Evolutionary conservation across 225 moss, liverwort and hornwort species (phyloP).

Genomic region (Asterella californica): DNA sequence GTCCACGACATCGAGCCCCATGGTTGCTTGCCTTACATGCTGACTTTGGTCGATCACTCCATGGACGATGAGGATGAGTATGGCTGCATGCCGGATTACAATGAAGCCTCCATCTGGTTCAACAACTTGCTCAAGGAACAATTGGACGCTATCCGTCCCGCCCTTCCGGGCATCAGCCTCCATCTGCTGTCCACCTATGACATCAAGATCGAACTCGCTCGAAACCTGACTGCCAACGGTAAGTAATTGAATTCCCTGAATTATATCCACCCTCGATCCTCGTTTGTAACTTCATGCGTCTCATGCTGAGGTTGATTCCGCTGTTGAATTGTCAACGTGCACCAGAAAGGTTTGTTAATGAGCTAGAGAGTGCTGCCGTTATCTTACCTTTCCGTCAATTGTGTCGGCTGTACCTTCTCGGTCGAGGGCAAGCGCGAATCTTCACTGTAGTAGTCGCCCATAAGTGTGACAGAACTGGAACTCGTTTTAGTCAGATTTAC

Average conservation of each 20-base stretch:
- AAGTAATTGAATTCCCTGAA: background rate
- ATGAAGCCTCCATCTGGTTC: constrained; percentile 28
- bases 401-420: no score
- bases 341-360: no score
- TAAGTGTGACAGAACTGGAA: background rate
- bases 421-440: no score
- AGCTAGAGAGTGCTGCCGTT: background rate
- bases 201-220: constrained; percentile 28
- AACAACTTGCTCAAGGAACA: constrained; percentile 22
- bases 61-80: constrained; percentile 26
- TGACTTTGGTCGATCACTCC: constrained; percentile 28
- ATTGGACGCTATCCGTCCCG: constrained; percentile 1
- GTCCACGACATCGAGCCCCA: constrained; percentile 48
- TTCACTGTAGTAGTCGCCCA: no score
- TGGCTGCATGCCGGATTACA: constrained; percentile 36
- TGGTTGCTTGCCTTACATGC: constrained; percentile 52
- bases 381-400: background rate
- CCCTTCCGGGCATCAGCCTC: constrained; percentile 21
- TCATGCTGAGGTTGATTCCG: no score
- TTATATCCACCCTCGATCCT: no score
- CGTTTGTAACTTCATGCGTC: no score
- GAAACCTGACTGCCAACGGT: constrained; percentile 37
- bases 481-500: background rate
- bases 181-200: constrained; percentile 39
- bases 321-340: no score